Conservation (phyloP, 177 flowering plant species). For the Telopea speciosissima region DNA sequence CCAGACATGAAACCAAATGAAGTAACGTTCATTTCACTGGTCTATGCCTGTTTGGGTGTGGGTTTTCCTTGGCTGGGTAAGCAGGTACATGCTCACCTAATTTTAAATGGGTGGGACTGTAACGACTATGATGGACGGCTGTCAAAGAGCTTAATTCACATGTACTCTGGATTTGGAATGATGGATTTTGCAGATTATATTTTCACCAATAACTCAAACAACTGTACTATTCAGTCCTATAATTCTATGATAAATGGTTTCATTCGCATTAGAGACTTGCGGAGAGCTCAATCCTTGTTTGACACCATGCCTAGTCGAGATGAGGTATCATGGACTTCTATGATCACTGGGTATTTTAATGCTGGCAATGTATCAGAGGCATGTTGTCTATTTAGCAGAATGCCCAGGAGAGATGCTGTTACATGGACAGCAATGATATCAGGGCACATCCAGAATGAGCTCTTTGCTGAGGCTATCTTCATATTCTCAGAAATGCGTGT, state of each 20-base stretch:
- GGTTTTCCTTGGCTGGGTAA: constrained; percentile 30
- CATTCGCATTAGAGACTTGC: constrained; percentile 28
- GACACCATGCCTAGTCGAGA: constrained; percentile 24
- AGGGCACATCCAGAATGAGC: constrained; percentile 50
- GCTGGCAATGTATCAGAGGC: constrained; percentile 38
- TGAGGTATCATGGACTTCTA: constrained; percentile 45
- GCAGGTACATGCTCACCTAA: constrained; percentile 47
- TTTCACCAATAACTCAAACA: constrained; percentile 16
- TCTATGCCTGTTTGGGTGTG: constrained; percentile 49
- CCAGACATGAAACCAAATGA: constrained; percentile 28
- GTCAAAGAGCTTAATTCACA: constrained; percentile 38
- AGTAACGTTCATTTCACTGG: constrained; percentile 48
- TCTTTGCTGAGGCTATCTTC: constrained; percentile 32
- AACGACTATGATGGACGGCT: constrained; percentile 40
- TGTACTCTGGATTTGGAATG: constrained; percentile 39
- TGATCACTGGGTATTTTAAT: constrained; percentile 43
- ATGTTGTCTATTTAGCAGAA: constrained; percentile 27
- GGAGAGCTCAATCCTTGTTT: constrained; percentile 36
- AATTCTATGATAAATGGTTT: constrained; percentile 48
- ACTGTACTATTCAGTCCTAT: constrained; percentile 18
- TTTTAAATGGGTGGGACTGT: constrained; percentile 25
- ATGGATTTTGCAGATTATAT: constrained; percentile 37
- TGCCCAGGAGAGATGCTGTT: constrained; percentile 41
- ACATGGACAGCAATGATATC: constrained; percentile 56
- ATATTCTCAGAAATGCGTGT: constrained; percentile 36